Percentiles rank a stretch among this genome's conserved stretches.
Evolutionary conservation across 2,329 filamentous ascomycete species (phyloP).

Genomic region (Colletotrichum tropicicola): DNA sequence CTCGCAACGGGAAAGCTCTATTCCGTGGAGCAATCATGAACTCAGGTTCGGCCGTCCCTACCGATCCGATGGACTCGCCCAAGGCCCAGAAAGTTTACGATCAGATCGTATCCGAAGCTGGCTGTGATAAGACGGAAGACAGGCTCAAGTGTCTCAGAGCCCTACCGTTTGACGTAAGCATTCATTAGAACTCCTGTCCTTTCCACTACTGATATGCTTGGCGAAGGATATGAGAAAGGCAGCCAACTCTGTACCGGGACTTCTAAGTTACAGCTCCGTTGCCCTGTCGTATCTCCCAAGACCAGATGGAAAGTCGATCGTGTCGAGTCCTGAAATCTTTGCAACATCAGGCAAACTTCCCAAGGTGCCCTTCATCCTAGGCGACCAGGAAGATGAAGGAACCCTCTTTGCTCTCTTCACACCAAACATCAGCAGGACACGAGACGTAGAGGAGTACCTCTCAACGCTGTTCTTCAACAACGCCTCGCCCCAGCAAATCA

Average conservation of each 20-base stretch:
- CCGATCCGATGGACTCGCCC: constrained; percentile 60
- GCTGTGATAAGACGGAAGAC: constrained; percentile 59
- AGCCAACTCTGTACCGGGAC: constrained; percentile 63
- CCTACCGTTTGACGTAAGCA: constrained; percentile 64
- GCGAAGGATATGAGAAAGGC: constrained; percentile 60
- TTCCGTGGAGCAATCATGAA: constrained; percentile 75
- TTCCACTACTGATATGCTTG: constrained; percentile 63
- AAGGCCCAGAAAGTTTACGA: constrained; percentile 67
- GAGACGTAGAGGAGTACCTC: constrained; percentile 58
- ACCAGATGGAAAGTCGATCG: constrained; percentile 64
- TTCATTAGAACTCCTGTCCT: constrained; percentile 62
- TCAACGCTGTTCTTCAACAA: constrained; percentile 56
- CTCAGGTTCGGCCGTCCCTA: constrained; percentile 60
- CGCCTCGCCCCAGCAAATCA: constrained; percentile 46
- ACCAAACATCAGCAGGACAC: constrained; percentile 63
- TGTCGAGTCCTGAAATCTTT: constrained; percentile 61
- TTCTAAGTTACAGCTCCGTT: constrained; percentile 64
- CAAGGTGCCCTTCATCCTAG: constrained; percentile 68
- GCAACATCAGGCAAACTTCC: constrained; percentile 58
- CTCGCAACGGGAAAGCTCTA: constrained; percentile 59
- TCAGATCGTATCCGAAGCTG: constrained; percentile 56
- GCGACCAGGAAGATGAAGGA: constrained; percentile 73
- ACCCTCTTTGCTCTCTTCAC: constrained; percentile 71
- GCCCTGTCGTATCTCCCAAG: constrained; percentile 69
- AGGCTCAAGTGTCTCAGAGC: constrained; percentile 64